phyloP scores from a whole-genome alignment of 768 basidiomycete species.

The Lactarius akahatsu region DNA sequence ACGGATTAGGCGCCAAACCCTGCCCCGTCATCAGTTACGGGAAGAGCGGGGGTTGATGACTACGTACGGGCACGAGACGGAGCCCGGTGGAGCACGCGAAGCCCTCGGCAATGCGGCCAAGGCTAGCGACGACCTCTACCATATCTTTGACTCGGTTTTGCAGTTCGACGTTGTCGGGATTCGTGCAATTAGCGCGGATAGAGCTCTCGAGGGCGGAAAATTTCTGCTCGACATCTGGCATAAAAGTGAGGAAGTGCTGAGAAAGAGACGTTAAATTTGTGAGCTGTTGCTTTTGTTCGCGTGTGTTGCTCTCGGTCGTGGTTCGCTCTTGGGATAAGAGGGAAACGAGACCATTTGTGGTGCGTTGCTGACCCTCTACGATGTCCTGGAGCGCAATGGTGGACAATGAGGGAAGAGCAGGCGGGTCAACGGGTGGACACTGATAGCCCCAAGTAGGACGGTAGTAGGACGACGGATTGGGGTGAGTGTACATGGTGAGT shows the following conservation, averaged over 20 bases:
- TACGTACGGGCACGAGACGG: conserved; percentile 23
- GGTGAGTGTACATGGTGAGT: conserved; percentile 16
- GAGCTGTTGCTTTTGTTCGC: conserved; percentile 23
- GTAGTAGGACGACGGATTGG: background rate
- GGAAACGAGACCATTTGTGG: conserved; percentile 16
- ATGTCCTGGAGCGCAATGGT: conserved; percentile 21
- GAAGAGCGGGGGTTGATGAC: background rate
- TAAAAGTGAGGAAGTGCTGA: conserved; percentile 17
- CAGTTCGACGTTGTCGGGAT: conserved; percentile 3
- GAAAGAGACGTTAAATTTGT: conserved; percentile 13
- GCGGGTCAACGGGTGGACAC: background rate
- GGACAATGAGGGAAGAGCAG: conserved; percentile 1
- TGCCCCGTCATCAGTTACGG: background rate
- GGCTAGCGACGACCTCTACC: conserved; percentile 14
- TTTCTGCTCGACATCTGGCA: conserved; percentile 23
- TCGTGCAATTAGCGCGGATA: background rate
- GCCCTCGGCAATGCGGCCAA: conserved; percentile 21
- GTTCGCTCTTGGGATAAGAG: conserved; percentile 17
- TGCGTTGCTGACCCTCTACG: conserved; percentile 21
- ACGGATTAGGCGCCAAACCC: conserved; percentile 10
- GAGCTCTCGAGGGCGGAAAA: conserved; percentile 10
- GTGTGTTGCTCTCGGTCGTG: conserved; percentile 4
- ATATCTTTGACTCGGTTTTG: conserved; percentile 18
- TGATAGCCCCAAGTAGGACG: conserved; percentile 3
- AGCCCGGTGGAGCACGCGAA: conserved; percentile 22